A percentile compares a stretch with the other conserved stretches of the same genome.
phyloP scores from a whole-genome alignment of 371 early-diverging fungal genomes.

The Basidiobolus meristosporus region DNA sequence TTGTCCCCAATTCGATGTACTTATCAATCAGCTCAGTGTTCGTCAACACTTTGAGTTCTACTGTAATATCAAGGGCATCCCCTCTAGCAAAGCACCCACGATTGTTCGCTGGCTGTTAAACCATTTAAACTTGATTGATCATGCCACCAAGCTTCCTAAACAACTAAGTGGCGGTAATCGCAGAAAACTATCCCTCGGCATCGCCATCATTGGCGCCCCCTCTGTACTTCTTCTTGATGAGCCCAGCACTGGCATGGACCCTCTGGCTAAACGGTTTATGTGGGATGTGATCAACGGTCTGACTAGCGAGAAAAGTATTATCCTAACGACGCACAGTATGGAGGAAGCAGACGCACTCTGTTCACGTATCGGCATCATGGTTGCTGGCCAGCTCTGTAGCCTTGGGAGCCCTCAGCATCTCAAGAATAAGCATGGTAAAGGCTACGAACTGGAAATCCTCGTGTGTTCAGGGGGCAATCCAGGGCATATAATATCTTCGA shows the following conservation, averaged over 20 bases:
- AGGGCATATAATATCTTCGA: no score
- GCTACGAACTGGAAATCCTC: slow-evolving; percentile 16
- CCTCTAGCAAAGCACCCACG: slow-evolving; percentile 3
- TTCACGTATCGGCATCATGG: slow-evolving; percentile 40
- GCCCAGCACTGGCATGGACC: slow-evolving; percentile 47
- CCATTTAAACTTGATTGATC: slow-evolving; percentile 11
- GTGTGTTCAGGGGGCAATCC: no score
- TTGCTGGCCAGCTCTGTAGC: slow-evolving; percentile 26
- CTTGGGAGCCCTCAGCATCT: slow-evolving; percentile 20
- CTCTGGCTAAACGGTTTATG: slow-evolving; percentile 31
- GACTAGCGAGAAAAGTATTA: slow-evolving; percentile 30
- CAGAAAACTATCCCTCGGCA: slow-evolving; percentile 29
- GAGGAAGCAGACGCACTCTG: slow-evolving; percentile 51
- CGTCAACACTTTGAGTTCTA: slow-evolving; percentile 20
- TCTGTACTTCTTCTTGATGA: slow-evolving; percentile 37
- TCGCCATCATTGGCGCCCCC: slow-evolving; percentile 30
- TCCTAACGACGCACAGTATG: slow-evolving; percentile 50
- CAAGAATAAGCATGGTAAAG: slow-evolving; percentile 18
- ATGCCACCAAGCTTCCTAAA: slow-evolving; percentile 9
- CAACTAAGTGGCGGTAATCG: slow-evolving; percentile 30
- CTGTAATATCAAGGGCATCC: slow-evolving; percentile 15
- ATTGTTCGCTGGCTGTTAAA: slow-evolving; percentile 8
- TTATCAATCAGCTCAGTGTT: slow-evolving; percentile 18
- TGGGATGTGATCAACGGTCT: slow-evolving; percentile 45
- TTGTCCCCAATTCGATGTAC: slow-evolving; percentile 27